Base-by-base conservation (phyloP, 192 early-diverging fungal genomes). In the Oehlia diaphana region DNA sequence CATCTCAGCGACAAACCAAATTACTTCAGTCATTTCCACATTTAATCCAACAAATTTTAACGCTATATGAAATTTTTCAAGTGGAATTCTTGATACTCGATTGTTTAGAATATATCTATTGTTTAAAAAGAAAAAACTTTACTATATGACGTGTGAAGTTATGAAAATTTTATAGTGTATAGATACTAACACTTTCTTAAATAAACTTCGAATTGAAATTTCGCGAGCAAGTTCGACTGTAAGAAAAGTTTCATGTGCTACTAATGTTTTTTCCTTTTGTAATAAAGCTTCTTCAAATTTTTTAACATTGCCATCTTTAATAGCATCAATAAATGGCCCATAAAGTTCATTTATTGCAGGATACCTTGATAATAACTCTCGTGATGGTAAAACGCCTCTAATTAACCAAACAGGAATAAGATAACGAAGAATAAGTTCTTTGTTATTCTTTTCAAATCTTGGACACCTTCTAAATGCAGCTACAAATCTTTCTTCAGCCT, bases 1-100 rank as follows among this genome's bases (percentile, higher is more conserved):
- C 92, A 97, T 92, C 75, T 92, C 93, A 3, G 96, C 96, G 44
- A 99, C 81, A 72, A 94, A 90, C 80, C 96, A 95, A 80, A 94
- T 94, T 7, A 96, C 92, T 72, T 97, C 95, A 16, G 90, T 90
- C 47, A 90, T 67, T 19, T 91, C 91, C 2, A 90, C 78, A 31
- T 86, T 66, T 7, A 89, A 66, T 0, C 93, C 87, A 64, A 90
- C 87, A 86, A 83, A 85, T 10, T 79, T 83, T 49, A 97, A 79
- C 12, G 94, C 97, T 8, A 62, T 73, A 47, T 91, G 83, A 65
- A 98, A 92, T n/a, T 64, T 70, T 1, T 49, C 91, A 87, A 68
- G 88, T 91, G 28, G 83, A 49, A 72, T 84, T 84, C 37, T 88
- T 88, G 64, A 82, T 80, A 0, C 91, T 76, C 33, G 87, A 63